Evolutionary conservation across 805 yeast genomes (phyloP), one percentile per base, ranked within the genome.

Genomic region (Candida quercuum): DNA sequence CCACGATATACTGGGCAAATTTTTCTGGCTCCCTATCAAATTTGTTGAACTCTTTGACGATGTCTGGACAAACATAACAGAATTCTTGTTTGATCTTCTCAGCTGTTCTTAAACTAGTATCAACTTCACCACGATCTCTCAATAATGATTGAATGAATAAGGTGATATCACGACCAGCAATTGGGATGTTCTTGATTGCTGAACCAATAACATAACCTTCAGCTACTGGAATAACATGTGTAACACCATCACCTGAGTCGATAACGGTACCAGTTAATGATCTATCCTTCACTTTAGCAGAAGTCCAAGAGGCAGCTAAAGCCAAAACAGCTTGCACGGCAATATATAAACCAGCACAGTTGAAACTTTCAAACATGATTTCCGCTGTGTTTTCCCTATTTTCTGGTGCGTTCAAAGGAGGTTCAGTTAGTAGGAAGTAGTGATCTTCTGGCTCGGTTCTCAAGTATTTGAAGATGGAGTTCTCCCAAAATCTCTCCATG

Each of bases 311-410:
- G 1, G 99, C 99, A 6, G 99, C 99, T 51, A 93, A 72, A 1
- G 99, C 99, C 46, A 93, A 71, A 28, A 93, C 99, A 0, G 99
- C 99, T 68, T 93, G 99, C 13, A 93, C 99, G 12, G 99, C 99
- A 57, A 93, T 93, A 65, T 93, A 93, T 44, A 93, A 71, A 42
- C 99, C 99, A 14, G 98, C 98, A 67, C 99, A 93, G 62, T 93
- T 93, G 74, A 93, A 93, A 15, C 95, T 81, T 67, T 93, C 99
- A 66, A 93, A 93, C 94, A 93, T 93, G 58, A 93, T 93, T 61
- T 93, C 99, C 11, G 99, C 99, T 1, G 96, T 88, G 60, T 86
- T 87, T 61, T 93, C 99, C 67, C 99, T 85, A 64, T 93, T 93
- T 68, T 93, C 99, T 6, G 99, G 99, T n/a, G 99, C 97, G 57